Conservation (phyloP, 164 flowering plant genomes). For the Nymphaea thermarum region DNA sequence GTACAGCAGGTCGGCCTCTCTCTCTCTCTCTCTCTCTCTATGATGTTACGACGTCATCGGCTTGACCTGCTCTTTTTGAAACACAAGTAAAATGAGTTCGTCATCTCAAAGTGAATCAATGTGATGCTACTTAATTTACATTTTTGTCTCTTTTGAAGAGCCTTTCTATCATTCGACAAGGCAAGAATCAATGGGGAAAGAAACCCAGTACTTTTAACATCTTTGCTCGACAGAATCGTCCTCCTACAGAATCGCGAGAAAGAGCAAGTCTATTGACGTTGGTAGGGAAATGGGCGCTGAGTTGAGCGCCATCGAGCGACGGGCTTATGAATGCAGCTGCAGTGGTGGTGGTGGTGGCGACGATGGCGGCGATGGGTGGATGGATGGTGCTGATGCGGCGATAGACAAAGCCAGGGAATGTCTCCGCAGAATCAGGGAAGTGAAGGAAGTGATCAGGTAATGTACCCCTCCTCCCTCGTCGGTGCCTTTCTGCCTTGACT, state of each 20-base stretch:
- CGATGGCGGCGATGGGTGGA: not conserved
- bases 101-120: not conserved
- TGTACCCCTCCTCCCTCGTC: too few relatives aligned
- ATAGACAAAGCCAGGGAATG: constrained; percentile 10
- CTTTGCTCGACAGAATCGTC: not conserved
- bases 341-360: not conserved
- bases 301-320: not conserved
- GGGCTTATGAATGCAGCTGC: not conserved
- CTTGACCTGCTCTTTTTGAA: not conserved
- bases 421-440: constrained; percentile 6
- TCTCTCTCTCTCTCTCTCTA: not conserved
- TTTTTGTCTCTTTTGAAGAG: not conserved
- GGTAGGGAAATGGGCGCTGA: not conserved
- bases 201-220: not conserved
- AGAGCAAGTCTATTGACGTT: not conserved
- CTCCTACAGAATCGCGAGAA: not conserved
- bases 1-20: constrained; percentile 5
- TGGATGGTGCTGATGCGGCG: constrained; percentile 4
- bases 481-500: too few relatives aligned
- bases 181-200: too few relatives aligned
- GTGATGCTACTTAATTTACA: not conserved
- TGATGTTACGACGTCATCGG: not conserved
- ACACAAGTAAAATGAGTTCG: too few relatives aligned
- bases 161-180: not conserved
- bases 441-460: constrained; percentile 3